Conservation (phyloP, 495 filamentous ascomycete species). For the Baudoinia panamericana region DNA sequence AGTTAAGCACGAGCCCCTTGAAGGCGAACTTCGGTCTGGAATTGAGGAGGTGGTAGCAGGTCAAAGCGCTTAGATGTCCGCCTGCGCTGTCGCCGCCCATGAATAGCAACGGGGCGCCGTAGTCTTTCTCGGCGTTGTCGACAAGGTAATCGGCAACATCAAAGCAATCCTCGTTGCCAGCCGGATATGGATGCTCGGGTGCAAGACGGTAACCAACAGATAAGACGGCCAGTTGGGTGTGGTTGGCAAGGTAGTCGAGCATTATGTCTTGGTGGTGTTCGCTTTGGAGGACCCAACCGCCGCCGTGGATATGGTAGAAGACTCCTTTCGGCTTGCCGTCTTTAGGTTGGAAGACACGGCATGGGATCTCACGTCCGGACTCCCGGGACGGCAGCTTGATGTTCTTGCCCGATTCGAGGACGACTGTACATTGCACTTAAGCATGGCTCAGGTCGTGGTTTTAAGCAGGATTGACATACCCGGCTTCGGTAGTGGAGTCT, state of each 20-base stretch:
- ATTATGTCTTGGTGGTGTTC: slow-evolving; percentile 28
- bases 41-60: slow-evolving; percentile 34
- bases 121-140: slow-evolving; percentile 33
- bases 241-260: slow-evolving; percentile 34
- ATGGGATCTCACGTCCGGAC: slow-evolving; percentile 34
- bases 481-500: slow-evolving; percentile 33
- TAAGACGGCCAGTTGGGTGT: slow-evolving; percentile 33
- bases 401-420: slow-evolving; percentile 29
- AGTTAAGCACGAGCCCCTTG: slow-evolving; percentile 35
- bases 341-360: slow-evolving; percentile 36
- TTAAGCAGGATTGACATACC: background rate
- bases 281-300: slow-evolving; percentile 32
- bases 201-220: slow-evolving; percentile 48
- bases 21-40: slow-evolving; percentile 29
- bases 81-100: slow-evolving; percentile 37
- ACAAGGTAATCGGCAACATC: slow-evolving; percentile 41
- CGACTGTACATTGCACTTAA: slow-evolving; percentile 9
- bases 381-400: slow-evolving; percentile 40
- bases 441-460: background rate
- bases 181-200: slow-evolving; percentile 44
- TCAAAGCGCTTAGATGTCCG: slow-evolving; percentile 34
- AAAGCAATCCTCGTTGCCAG: slow-evolving; percentile 38
- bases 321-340: slow-evolving; percentile 34
- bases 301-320: slow-evolving; percentile 43
- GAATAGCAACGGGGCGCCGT: slow-evolving; percentile 32